Evolutionary conservation across 2,329 filamentous ascomycete genomes (phyloP), one percentile per base, ranked within the genome.

Genomic region (Eutypa lata): DNA sequence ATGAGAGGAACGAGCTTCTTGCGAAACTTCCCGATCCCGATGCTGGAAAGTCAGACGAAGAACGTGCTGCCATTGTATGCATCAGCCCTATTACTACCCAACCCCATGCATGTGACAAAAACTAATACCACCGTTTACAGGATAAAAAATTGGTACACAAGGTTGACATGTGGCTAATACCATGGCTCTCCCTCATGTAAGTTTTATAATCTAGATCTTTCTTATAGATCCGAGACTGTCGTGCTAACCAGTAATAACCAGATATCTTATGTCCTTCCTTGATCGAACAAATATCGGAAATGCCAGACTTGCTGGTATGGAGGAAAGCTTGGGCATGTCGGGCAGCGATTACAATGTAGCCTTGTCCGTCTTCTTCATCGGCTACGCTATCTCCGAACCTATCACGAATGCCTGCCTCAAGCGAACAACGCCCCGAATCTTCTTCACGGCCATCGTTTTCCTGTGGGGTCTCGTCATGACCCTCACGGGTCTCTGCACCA

Each of bases 281-380:
- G 84, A 88, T 64, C 78, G 87, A 14, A 91, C 90, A 24, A 93
- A 94, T 62, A 89, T 92, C 42, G 67, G 67, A 50, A 89, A 90
- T 71, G 90, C 83, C 37, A 85, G 83, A 58, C 80, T 86, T 54
- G 80, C 79, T 22, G 73, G 76, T 48, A 69, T 84, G 11, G 58
- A 71, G 26, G 59, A 76, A 11, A 84, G 88, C 53, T 73, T 94
- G 16, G 59, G 79, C 31, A 82, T 93, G 48, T 78, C 78, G 0
- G 77, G 80, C 2, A 71, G 76, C 6, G 76, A 88, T 64, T 96
- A 91, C 73, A 92, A 92, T 68, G 77, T 81, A 21, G 82, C 86
- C 0, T 77, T 96, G 7, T 89, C 88, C 35, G 87, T 95, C 61
- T 96, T 96, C 74, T 96, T 95, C 73, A 78, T 95, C 47, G 91